Evolutionary conservation across 306 rosid genomes (phyloP).

Genomic region (Pachyrhizus erosus): DNA sequence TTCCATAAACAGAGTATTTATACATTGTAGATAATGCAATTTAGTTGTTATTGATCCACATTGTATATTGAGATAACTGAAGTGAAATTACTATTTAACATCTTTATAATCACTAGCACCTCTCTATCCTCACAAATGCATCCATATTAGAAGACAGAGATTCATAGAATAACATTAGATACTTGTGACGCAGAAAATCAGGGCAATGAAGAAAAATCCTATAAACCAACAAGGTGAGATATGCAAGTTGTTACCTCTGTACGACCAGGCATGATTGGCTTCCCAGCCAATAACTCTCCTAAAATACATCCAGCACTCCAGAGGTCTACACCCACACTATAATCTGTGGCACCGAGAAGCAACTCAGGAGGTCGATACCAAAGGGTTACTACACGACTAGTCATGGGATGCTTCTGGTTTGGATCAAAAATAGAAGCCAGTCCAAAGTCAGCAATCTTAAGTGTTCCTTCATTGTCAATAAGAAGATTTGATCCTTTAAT

Average conservation of each 20-base stretch:
- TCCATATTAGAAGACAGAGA: conserved; percentile 16
- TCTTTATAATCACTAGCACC: conserved; percentile 7
- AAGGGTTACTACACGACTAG: conserved; percentile 94
- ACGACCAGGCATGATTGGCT: conserved; percentile 99
- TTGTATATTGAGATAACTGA: background rate
- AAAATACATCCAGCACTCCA: conserved; percentile 99
- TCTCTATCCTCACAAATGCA: background rate
- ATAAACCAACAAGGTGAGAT: conserved; percentile 31
- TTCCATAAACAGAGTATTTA: background rate
- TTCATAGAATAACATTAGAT: conserved; percentile 21
- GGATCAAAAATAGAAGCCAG: conserved; percentile 89
- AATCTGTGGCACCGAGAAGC: conserved; percentile 94
- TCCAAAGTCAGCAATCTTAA: conserved; percentile 96
- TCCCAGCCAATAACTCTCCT: conserved; percentile 93
- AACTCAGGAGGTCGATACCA: conserved; percentile 99
- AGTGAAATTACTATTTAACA: conserved; percentile 10
- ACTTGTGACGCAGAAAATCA: conserved; percentile 16
- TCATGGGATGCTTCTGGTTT: conserved; percentile 80
- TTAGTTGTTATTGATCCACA: background rate
- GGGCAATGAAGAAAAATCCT: conserved; percentile 27
- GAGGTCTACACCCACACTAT: conserved; percentile 84
- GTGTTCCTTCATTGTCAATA: conserved; percentile 76
- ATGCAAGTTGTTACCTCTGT: conserved; percentile 73
- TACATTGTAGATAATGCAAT: conserved; percentile 14
- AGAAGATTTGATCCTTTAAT: conserved; percentile 98